Evolutionary conservation across 129 eudicot genomes (phyloP).

Genomic region (Kitagawia praeruptora): DNA sequence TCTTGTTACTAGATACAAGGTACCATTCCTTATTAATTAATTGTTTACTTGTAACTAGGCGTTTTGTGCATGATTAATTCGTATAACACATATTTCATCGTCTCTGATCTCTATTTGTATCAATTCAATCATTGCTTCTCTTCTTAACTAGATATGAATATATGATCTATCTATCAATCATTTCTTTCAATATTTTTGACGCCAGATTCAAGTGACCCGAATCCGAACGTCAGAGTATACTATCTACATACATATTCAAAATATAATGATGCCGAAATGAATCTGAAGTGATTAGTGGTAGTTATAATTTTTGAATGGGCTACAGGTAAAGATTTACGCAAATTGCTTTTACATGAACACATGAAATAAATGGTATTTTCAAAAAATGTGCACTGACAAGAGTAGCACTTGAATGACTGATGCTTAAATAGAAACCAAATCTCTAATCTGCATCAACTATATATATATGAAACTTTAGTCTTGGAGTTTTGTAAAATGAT

Average conservation of each 20-base stretch:
- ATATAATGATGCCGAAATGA: no score
- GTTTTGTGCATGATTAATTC: neutral
- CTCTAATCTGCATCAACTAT: neutral
- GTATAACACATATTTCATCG: no score
- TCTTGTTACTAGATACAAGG: slow-evolving; percentile 86
- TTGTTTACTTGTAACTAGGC: neutral
- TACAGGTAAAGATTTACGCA: no score
- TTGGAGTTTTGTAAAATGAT: neutral
- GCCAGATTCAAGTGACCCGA: neutral
- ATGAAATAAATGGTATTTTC: neutral
- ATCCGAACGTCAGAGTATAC: no score
- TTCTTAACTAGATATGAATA: no score
- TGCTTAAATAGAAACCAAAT: neutral
- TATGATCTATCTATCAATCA: neutral
- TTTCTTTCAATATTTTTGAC: no score
- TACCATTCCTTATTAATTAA: neutral
- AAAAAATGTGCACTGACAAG: neutral
- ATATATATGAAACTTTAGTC: neutral
- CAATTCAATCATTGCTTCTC: no score
- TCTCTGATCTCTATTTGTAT: neutral
- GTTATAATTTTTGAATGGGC: no score
- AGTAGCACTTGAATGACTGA: neutral
- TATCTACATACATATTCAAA: no score
- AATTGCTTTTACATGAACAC: no score
- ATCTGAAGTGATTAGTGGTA: no score